A percentile compares a stretch with the other conserved stretches of the same genome.
phyloP scores from a whole-genome alignment of 2,329 filamentous ascomycete species.

The Aspergillus sp. region DNA sequence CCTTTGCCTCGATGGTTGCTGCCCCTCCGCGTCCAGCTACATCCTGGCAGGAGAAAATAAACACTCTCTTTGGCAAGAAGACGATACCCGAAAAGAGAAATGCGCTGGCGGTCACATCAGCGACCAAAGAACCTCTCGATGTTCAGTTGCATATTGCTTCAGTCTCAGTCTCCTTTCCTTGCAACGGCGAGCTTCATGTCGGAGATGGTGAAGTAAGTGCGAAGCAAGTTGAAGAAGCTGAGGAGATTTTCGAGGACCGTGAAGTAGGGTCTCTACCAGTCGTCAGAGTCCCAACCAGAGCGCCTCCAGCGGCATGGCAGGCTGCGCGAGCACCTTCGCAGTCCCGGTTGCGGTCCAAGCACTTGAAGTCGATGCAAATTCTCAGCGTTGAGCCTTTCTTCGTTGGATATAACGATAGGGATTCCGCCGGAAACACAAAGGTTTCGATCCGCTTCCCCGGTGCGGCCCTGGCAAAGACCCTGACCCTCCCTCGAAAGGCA shows the following conservation, averaged over 20 bases:
- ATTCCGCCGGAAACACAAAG: slow-evolving; percentile 38
- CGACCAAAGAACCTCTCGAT: slow-evolving; percentile 67
- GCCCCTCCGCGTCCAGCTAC: slow-evolving; percentile 45
- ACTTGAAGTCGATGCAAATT: slow-evolving; percentile 57
- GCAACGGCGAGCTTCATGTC: slow-evolving; percentile 38
- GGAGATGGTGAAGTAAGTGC: slow-evolving; percentile 55
- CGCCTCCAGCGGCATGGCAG: slow-evolving; percentile 65
- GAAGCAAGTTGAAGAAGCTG: slow-evolving; percentile 73
- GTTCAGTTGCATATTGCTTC: slow-evolving; percentile 53
- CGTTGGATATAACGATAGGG: slow-evolving; percentile 43
- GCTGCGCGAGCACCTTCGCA: slow-evolving; percentile 49
- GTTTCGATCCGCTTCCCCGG: slow-evolving; percentile 53
- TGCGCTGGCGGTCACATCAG: slow-evolving; percentile 63
- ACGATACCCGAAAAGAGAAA: slow-evolving; percentile 51
- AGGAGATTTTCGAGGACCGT: slow-evolving; percentile 79
- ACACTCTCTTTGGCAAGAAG: slow-evolving; percentile 72
- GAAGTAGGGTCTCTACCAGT: slow-evolving; percentile 76
- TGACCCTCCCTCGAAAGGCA: slow-evolving; percentile 42
- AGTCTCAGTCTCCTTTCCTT: slow-evolving; percentile 72
- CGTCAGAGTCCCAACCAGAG: slow-evolving; percentile 65
- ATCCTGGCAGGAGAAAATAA: slow-evolving; percentile 80
- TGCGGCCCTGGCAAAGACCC: slow-evolving; percentile 43
- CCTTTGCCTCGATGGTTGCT: slow-evolving; percentile 47
- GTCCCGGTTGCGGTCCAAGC: slow-evolving; percentile 43
- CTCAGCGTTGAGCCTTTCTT: slow-evolving; percentile 49